Conservation (phyloP, 2,329 filamentous ascomycete genomes). For the Cercospora sp. region DNA sequence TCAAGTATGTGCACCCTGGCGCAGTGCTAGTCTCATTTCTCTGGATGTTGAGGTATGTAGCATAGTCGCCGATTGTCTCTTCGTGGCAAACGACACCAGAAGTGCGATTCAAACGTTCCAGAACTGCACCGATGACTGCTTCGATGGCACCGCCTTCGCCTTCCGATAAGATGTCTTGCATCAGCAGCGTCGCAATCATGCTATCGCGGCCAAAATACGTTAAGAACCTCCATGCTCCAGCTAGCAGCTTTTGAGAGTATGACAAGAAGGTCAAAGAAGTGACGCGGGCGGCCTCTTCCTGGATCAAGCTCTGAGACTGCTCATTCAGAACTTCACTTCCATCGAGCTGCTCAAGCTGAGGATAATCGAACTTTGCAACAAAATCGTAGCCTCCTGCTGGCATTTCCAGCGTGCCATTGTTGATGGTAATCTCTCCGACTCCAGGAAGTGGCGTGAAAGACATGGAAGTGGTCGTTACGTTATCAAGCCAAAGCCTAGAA, state of each 20-base stretch:
- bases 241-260: slow-evolving; percentile 62
- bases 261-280: slow-evolving; percentile 63
- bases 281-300: slow-evolving; percentile 49
- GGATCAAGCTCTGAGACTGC: slow-evolving; percentile 49
- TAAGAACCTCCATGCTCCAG: slow-evolving; percentile 65
- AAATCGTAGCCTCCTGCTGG: slow-evolving; percentile 58
- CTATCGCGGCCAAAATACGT: slow-evolving; percentile 68
- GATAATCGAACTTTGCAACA: slow-evolving; percentile 62
- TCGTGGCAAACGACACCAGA: slow-evolving; percentile 65
- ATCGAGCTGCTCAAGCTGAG: slow-evolving; percentile 57
- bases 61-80: slow-evolving; percentile 66
- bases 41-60: slow-evolving; percentile 59
- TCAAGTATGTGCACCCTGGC: slow-evolving; percentile 49
- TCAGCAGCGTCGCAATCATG: slow-evolving; percentile 61
- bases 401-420: slow-evolving; percentile 47
- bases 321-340: slow-evolving; percentile 53
- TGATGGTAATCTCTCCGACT: slow-evolving; percentile 42
- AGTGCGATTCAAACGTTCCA: slow-evolving; percentile 61
- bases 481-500: slow-evolving; percentile 62
- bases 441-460: slow-evolving; percentile 46
- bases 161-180: slow-evolving; percentile 59
- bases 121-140: slow-evolving; percentile 60
- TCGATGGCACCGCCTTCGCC: slow-evolving; percentile 59
- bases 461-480: slow-evolving; percentile 58
- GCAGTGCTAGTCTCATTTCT: slow-evolving; percentile 49